A percentile compares a stretch with the other conserved stretches of the same genome.
phyloP scores from a whole-genome alignment of 805 yeast genomes.

The Ascoidea tarda region DNA sequence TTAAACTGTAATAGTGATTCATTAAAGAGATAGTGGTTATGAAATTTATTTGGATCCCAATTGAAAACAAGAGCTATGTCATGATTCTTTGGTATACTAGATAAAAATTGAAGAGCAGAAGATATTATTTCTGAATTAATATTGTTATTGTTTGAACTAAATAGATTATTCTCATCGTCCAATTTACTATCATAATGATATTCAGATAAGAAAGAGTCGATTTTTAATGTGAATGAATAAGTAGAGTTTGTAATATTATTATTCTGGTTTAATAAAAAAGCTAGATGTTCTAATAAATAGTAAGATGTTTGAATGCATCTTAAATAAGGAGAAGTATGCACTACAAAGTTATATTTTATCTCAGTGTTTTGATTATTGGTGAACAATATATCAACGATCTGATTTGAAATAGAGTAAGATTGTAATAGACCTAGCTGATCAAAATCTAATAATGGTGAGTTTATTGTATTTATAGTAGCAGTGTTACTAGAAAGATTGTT shows the following conservation, averaged over 20 bases:
- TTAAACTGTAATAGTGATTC: slow-evolving; percentile 1
- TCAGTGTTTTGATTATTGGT: no score
- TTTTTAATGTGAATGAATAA: neutral
- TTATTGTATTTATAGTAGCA: no score
- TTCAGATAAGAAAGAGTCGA: neutral
- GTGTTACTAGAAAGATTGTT: no score
- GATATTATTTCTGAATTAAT: neutral
- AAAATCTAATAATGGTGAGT: neutral
- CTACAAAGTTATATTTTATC: neutral
- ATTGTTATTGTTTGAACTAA: neutral
- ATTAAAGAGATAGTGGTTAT: slow-evolving; percentile 1
- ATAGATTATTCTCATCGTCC: neutral
- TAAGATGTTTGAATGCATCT: slow-evolving; percentile 2
- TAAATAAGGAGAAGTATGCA: slow-evolving; percentile 6
- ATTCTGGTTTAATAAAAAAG: neutral
- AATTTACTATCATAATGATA: neutral
- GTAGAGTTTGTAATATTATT: neutral
- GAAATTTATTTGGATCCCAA: slow-evolving; percentile 3
- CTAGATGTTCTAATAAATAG: slow-evolving; percentile 1
- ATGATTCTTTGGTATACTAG: neutral
- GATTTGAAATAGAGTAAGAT: neutral
- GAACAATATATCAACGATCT: no score
- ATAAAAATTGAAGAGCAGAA: neutral
- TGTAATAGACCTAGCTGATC: neutral
- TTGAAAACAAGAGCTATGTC: neutral